Evolutionary conservation across 176 grass and related monocot genomes (phyloP).

Genomic region (Oryza brachyantha): DNA sequence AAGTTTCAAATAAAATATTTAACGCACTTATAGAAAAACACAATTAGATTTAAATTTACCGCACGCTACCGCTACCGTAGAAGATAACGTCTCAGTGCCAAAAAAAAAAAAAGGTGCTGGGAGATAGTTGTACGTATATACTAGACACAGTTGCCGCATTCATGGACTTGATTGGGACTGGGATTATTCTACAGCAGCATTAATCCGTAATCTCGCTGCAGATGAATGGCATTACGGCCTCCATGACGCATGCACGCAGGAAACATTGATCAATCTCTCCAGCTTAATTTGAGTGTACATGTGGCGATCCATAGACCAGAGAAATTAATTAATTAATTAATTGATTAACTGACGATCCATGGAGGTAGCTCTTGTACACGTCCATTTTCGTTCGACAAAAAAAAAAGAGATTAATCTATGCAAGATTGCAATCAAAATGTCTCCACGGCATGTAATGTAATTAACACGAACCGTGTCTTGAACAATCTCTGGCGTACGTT

Average conservation of each 20-base stretch:
- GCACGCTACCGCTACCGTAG: too few relatives aligned
- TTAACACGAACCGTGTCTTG: neutral
- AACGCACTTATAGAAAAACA: too few relatives aligned
- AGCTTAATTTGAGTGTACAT: neutral
- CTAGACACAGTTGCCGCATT: slow-evolving; percentile 6
- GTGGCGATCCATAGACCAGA: neutral
- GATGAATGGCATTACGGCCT: neutral
- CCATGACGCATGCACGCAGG: neutral
- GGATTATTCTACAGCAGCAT: neutral
- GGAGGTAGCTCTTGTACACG: neutral
- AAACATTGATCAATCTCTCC: neutral
- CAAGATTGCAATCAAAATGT: neutral
- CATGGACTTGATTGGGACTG: neutral
- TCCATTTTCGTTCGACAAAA: neutral
- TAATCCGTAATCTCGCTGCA: neutral
- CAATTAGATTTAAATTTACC: too few relatives aligned
- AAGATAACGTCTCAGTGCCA: too few relatives aligned
- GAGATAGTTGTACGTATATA: neutral
- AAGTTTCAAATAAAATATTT: too few relatives aligned
- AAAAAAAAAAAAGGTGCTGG: too few relatives aligned
- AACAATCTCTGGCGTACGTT: neutral
- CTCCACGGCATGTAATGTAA: neutral
- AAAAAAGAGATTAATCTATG: too few relatives aligned
- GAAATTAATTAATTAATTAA: neutral
- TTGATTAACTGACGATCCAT: neutral